phyloP scores from a whole-genome alignment of 306 rosid genomes.

The Albizia julibrissin region DNA sequence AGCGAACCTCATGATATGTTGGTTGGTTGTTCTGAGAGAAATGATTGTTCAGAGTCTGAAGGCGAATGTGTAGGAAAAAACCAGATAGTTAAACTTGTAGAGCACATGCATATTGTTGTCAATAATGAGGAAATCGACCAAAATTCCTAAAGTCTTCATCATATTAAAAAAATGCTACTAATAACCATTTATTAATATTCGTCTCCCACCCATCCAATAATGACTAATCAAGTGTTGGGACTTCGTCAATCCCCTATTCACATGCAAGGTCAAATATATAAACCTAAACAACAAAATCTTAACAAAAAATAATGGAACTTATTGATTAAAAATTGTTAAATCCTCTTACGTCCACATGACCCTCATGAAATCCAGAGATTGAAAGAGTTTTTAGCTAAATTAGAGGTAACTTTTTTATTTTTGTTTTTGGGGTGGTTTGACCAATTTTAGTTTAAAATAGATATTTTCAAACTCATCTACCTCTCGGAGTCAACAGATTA shows the following conservation, averaged over 20 bases:
- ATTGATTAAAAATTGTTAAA: not conserved
- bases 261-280: constrained; percentile 35
- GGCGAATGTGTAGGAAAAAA: constrained; percentile 20
- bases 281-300: not conserved
- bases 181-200: constrained; percentile 15
- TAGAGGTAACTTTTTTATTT: not conserved
- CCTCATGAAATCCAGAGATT: not conserved
- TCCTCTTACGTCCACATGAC: not conserved
- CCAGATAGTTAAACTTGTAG: not conserved
- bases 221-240: not conserved
- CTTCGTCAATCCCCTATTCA: constrained; percentile 31
- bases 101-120: constrained; percentile 43
- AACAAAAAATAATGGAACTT: not conserved
- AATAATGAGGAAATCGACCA: constrained; percentile 47
- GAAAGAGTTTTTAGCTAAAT: not conserved
- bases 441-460: not conserved
- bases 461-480: not conserved
- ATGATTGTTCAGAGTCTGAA: constrained; percentile 15
- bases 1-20: constrained; percentile 30
- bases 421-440: not conserved
- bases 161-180: constrained; percentile 27
- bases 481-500: not conserved
- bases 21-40: constrained; percentile 15
- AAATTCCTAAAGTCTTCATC: constrained; percentile 40
- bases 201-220: not conserved